Conservation (phyloP, 768 basidiomycete genomes). For the Agrocybe pediades region DNA sequence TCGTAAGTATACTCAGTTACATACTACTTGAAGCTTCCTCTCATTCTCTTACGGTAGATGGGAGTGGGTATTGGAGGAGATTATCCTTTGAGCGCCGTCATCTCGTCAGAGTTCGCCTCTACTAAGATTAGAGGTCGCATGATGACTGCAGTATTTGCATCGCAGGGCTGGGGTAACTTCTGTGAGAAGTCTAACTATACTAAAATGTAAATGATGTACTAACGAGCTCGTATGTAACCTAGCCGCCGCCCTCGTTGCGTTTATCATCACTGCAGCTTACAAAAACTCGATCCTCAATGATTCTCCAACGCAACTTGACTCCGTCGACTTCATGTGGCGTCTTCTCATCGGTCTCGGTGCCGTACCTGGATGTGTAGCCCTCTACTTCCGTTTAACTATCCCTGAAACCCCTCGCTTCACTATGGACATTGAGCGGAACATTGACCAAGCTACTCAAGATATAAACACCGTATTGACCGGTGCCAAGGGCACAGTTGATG, state of each 20-base stretch:
- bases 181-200: slow-evolving; percentile 36
- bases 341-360: slow-evolving; percentile 87
- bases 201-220: background rate
- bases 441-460: slow-evolving; percentile 73
- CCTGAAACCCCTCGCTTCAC: slow-evolving; percentile 91
- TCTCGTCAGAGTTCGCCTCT: slow-evolving; percentile 87
- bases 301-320: slow-evolving; percentile 36
- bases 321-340: slow-evolving; percentile 83
- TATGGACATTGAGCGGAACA: slow-evolving; percentile 89
- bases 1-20: slow-evolving; percentile 46
- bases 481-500: slow-evolving; percentile 48
- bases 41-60: slow-evolving; percentile 42
- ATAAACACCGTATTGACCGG: slow-evolving; percentile 67
- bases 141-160: slow-evolving; percentile 87
- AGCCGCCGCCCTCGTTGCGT: slow-evolving; percentile 69
- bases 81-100: slow-evolving; percentile 84
- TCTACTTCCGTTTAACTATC: slow-evolving; percentile 93
- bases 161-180: slow-evolving; percentile 89
- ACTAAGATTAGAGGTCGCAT: slow-evolving; percentile 78
- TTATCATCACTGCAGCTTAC: slow-evolving; percentile 68
- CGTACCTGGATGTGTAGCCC: slow-evolving; percentile 76
- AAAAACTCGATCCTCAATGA: slow-evolving; percentile 54
- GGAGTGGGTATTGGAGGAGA: slow-evolving; percentile 89
- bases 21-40: background rate
- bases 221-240: slow-evolving; percentile 1